phyloP scores from a whole-genome alignment of 2,329 filamentous ascomycete species.

The Beauveria bassiana region DNA sequence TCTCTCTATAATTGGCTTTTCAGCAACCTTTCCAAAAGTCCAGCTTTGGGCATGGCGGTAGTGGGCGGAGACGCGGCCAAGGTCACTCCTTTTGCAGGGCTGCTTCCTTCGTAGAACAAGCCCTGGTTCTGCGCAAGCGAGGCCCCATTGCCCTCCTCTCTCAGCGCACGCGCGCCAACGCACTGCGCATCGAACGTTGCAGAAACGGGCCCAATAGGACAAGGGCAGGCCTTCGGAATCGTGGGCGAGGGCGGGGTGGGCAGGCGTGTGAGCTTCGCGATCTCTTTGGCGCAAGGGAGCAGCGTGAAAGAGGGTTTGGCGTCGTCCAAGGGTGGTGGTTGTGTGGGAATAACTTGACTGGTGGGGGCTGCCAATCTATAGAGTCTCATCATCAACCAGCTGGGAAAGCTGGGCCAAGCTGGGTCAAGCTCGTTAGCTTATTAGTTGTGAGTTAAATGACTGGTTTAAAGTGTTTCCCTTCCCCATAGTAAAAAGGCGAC shows the following conservation, averaged over 20 bases:
- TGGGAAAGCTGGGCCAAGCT: too few species aligned
- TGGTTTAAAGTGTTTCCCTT: background rate
- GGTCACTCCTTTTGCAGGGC: background rate
- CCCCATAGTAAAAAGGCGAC: background rate
- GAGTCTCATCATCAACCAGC: slow-evolving; percentile 1
- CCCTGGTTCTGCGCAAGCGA: background rate
- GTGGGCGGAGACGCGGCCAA: background rate
- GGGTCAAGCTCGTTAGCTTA: background rate
- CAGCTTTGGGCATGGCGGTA: background rate
- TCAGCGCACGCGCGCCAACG: background rate
- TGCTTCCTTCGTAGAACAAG: background rate
- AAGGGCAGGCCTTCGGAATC: background rate
- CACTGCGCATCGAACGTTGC: background rate
- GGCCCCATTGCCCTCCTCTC: background rate
- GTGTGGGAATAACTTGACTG: background rate
- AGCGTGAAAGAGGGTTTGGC: too few species aligned
- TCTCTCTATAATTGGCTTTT: background rate
- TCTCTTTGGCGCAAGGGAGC: background rate
- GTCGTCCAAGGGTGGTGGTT: background rate
- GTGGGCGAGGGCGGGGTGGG: background rate
- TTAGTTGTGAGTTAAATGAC: background rate
- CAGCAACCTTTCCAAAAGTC: background rate
- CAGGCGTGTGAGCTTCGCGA: background rate
- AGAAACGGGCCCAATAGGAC: background rate
- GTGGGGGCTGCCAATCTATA: background rate